These are phyloP conservation scores for Pleodorina starrii DNA, from an alignment of 139 green algal genomes.

Conservation along the genomic window DNA sequence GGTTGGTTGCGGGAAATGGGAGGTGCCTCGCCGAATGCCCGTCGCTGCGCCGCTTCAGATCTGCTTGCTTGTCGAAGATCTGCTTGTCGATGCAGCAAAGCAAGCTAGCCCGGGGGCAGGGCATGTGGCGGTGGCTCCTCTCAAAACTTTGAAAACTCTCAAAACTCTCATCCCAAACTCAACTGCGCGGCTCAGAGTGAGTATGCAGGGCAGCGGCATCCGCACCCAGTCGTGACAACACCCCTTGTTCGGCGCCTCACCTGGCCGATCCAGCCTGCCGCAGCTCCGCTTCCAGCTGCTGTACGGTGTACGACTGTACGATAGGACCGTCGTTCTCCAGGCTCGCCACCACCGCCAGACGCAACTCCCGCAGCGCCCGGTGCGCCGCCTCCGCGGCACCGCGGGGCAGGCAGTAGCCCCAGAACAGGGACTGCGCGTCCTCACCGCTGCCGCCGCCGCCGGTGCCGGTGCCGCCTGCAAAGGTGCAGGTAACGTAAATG, in stretches of 20 bases:
- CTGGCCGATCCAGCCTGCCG: background rate
- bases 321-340: constrained; percentile 42
- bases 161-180: background rate
- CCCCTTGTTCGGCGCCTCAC: background rate
- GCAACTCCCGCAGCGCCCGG: background rate
- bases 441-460: background rate
- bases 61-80: too few species aligned
- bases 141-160: background rate
- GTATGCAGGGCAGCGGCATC: too few species aligned
- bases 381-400: constrained; percentile 22
- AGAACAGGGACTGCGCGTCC: background rate
- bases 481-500: background rate
- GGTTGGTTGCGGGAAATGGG: too few species aligned
- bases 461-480: background rate
- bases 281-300: constrained; percentile 30
- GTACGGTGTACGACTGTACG: background rate
- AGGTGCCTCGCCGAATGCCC: too few species aligned
- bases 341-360: constrained; percentile 27
- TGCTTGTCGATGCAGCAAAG: background rate
- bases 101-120: background rate
- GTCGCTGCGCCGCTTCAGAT: too few species aligned
- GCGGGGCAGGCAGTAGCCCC: constrained; percentile 2
- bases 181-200: too few species aligned
- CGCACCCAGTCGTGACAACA: background rate
- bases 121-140: background rate